phyloP scores from a whole-genome alignment of 176 grass and related monocot species.

The Eragrostis curvula region DNA sequence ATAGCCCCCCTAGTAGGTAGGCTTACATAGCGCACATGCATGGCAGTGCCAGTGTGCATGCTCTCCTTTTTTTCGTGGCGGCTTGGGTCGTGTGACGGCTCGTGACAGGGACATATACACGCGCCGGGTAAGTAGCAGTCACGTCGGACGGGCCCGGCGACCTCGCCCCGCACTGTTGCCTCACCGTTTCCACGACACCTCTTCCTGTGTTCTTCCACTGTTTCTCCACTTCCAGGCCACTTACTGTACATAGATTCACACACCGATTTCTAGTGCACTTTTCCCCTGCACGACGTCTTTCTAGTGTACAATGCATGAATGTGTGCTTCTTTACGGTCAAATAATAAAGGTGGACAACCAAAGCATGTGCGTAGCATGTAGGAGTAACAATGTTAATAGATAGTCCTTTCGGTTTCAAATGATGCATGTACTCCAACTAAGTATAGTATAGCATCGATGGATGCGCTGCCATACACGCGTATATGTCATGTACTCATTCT shows the following conservation, averaged over 20 bases:
- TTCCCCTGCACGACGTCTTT: neutral
- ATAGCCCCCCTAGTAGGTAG: neutral
- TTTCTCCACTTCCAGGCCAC: neutral
- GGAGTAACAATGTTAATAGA: no score
- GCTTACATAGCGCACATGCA: conserved; percentile 12
- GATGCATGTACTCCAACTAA: no score
- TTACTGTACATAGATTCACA: neutral
- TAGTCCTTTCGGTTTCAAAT: no score
- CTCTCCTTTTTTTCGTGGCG: neutral
- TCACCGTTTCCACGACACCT: neutral
- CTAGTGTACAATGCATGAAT: no score
- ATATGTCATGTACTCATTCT: no score
- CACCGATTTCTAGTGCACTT: neutral
- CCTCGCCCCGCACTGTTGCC: neutral
- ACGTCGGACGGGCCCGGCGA: conserved; percentile 18
- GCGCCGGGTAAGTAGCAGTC: neutral
- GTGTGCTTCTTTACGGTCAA: no score
- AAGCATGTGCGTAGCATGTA: no score
- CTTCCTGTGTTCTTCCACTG: neutral
- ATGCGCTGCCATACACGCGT: no score
- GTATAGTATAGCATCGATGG: no score
- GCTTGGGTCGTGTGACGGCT: neutral
- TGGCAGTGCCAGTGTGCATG: neutral
- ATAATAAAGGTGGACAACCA: no score
- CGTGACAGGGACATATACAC: neutral